A percentile compares a stretch with the other conserved stretches of the same genome.
phyloP scores from a whole-genome alignment of 2,329 filamentous ascomycete genomes.

The Ceratocystis harringtonii region DNA sequence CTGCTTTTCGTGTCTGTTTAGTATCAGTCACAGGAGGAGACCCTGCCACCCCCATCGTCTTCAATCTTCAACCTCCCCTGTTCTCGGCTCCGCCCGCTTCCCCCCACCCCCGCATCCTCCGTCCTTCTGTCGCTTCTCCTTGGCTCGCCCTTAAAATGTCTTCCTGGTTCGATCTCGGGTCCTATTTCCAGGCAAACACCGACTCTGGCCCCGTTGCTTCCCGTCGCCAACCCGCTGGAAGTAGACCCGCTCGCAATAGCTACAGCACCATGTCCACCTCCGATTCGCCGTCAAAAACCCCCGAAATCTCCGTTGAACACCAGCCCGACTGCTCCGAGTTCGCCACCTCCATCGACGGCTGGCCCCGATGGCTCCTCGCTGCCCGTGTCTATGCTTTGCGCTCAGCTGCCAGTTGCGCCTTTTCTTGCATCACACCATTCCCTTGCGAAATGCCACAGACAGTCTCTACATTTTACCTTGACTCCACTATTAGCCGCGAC shows the following conservation, averaged over 20 bases:
- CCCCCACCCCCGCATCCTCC: background rate
- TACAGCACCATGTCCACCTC: conserved; percentile 7
- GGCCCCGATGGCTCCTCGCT: conserved; percentile 30
- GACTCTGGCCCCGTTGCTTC: conserved; percentile 6
- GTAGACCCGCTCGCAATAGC: conserved; percentile 8
- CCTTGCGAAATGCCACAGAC: conserved; percentile 6
- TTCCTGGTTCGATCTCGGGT: conserved; percentile 11
- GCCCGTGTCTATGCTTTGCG: conserved; percentile 31
- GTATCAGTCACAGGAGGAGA: background rate
- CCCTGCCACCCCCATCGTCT: background rate
- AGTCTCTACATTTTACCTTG: conserved; percentile 25
- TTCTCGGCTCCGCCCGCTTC: background rate
- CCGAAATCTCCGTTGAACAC: conserved; percentile 6
- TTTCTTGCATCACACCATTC: conserved; percentile 19
- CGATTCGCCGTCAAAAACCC: background rate
- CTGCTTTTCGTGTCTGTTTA: background rate
- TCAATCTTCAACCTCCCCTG: background rate
- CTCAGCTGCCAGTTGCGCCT: conserved; percentile 31
- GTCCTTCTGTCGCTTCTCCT: too few species aligned
- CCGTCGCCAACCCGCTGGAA: conserved; percentile 6
- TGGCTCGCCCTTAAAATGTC: conserved; percentile 4
- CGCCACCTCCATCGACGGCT: conserved; percentile 30
- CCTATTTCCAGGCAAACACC: conserved; percentile 13
- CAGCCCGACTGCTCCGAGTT: conserved; percentile 24
- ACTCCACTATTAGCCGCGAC: conserved; percentile 28